Evolutionary conservation across 345 rosid species (phyloP).

Genomic region (Chamaenerion angustifolium): DNA sequence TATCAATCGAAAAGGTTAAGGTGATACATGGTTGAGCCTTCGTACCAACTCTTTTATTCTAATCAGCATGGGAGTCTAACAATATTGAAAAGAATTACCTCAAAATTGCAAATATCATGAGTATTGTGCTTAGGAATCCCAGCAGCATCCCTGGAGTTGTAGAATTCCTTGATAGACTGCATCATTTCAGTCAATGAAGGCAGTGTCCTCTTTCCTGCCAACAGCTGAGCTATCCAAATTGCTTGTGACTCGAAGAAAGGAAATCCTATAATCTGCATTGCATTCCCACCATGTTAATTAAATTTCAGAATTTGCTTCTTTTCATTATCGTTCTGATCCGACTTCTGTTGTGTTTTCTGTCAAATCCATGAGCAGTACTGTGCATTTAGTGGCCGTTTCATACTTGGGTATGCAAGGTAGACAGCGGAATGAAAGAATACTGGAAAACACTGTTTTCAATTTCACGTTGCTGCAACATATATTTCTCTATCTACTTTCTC

Average conservation of each 20-base stretch:
- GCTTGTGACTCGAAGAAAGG: slow-evolving; percentile 96
- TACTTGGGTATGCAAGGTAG: too few relatives aligned
- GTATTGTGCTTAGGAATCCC: slow-evolving; percentile 64
- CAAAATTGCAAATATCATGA: slow-evolving; percentile 60
- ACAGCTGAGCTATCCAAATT: slow-evolving; percentile 76
- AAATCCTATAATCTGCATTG: slow-evolving; percentile 74
- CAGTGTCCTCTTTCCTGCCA: slow-evolving; percentile 56
- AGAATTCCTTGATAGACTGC: slow-evolving; percentile 46
- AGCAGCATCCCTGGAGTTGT: slow-evolving; percentile 46
- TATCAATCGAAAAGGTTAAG: too few relatives aligned
- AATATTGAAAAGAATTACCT: slow-evolving; percentile 18
- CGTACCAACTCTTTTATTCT: not conserved
- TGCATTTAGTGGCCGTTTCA: too few relatives aligned
- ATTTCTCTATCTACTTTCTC: too few relatives aligned
- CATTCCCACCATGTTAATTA: not conserved
- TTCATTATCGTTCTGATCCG: too few relatives aligned
- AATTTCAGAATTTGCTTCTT: too few relatives aligned
- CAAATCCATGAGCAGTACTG: too few relatives aligned
- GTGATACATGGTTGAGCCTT: too few relatives aligned
- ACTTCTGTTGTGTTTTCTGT: too few relatives aligned
- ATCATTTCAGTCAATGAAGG: slow-evolving; percentile 76
- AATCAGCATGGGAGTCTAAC: not conserved
- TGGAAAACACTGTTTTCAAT: not conserved
- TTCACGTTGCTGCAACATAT: too few relatives aligned
- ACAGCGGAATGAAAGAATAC: not conserved